Evolutionary conservation across 139 green algal genomes (phyloP).

Genomic region (Volvox africanus): DNA sequence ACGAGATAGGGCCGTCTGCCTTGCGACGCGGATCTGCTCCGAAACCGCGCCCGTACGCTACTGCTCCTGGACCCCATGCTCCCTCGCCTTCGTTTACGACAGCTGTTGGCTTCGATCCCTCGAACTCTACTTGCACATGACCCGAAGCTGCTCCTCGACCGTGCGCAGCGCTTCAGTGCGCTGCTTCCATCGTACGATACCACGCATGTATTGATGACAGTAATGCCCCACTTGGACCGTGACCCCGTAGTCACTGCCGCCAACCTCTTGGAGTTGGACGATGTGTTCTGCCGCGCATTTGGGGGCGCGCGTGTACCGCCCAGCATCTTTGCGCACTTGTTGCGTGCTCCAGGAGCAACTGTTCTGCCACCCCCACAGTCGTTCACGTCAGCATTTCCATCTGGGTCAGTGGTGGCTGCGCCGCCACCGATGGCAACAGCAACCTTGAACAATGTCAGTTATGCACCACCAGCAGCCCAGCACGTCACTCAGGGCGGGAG

Average conservation of each 20-base stretch:
- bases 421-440: too few species aligned
- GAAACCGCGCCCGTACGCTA: background rate
- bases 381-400: background rate
- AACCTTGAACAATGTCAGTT: background rate
- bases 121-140: background rate
- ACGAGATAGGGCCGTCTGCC: constrained; percentile 20
- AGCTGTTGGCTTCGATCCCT: background rate
- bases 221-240: constrained; percentile 21
- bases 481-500: too few species aligned
- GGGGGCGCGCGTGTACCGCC: constrained; percentile 35
- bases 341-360: background rate
- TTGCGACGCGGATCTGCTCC: constrained; percentile 25
- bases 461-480: background rate
- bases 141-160: background rate
- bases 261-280: constrained; percentile 17
- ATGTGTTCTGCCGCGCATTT: constrained; percentile 13
- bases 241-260: background rate
- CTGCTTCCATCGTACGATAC: constrained; percentile 36
- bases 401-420: too few species aligned
- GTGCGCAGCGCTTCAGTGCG: background rate
- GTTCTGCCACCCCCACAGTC: constrained; percentile 9
- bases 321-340: constrained; percentile 34
- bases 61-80: constrained; percentile 8
- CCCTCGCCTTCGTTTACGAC: constrained; percentile 14
- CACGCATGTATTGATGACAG: constrained; percentile 2